Base-by-base conservation (phyloP, 768 basidiomycete species). In the Pulveroboletus frians region DNA sequence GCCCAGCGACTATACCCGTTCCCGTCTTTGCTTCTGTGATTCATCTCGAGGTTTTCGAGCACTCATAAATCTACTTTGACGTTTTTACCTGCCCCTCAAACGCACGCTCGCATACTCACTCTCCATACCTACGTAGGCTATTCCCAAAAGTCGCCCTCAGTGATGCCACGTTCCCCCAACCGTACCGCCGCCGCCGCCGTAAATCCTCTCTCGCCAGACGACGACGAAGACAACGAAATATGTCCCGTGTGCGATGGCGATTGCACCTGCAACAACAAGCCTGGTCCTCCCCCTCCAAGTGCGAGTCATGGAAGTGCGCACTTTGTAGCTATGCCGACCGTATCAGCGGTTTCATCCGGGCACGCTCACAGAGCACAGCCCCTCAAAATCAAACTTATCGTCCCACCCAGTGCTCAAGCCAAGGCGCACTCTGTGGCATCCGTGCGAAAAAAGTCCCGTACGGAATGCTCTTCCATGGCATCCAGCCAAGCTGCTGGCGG, bases 161-260 rank as follows among this genome's bases (percentile, higher is more conserved):
- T 75, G 73, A 81, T 85, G 83, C 73, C 82, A 75, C 70, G 74
- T 80, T 70, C 81, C 80, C 76, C 79, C 75, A 70, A 79, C 73
- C 73, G 80, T 82, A 83, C 81, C 74, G 71, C 76, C 73, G 78
- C 67, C 73, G 71, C 63, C 69, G 64, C 60, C 66, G 69, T 60
- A 69, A 71, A 60, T 59, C 59, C 35, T 57, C 53, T 58, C 56
- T 56, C 62, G 44, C 61, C 45, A 51, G 73, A 77, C 69, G 80
- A 82, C 72, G 84, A 86, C 69, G 88, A 90, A 64, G 85, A 88
- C 76, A 79, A 80, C 79, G 84, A 89, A 66, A 88, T 91, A 49
- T 92, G 88, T 68, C 88, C 88, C 8, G 87, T 91, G 55, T 92
- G 88, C 86, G 89, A 91, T 75, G 84, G 85, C 63, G 83, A 88